Conservation (phyloP, 345 rosid species). For the Psidium guajava region DNA sequence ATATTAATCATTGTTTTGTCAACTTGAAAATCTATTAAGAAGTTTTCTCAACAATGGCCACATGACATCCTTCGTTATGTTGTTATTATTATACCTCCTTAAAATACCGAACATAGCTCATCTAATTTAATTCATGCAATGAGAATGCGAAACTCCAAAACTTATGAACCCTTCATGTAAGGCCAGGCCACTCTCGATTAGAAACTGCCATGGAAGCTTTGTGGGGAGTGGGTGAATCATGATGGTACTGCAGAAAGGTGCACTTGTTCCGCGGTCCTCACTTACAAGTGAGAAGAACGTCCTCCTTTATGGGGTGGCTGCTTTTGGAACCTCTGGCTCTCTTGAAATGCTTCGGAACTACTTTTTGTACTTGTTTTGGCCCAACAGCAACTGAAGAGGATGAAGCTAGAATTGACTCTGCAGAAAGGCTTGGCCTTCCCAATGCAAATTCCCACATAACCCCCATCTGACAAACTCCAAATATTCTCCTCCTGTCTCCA, state of each 20-base stretch:
- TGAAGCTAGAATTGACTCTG: neutral
- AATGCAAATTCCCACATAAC: neutral
- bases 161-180: neutral
- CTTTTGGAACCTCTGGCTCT: neutral
- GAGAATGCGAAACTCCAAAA: neutral
- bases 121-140: neutral
- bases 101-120: neutral
- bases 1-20: no score
- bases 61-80: neutral
- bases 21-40: no score
- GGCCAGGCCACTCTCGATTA: neutral
- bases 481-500: neutral
- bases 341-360: neutral
- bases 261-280: neutral
- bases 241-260: neutral
- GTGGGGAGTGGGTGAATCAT: neutral
- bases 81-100: neutral
- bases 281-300: neutral
- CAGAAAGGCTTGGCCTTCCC: neutral
- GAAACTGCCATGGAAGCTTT: neutral
- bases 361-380: neutral
- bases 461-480: neutral
- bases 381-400: neutral
- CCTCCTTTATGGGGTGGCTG: neutral
- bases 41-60: neutral